These are phyloP conservation scores for Plectosphaerella plurivora DNA, from an alignment of 2,329 filamentous ascomycete genomes.

Conservation along the genomic window DNA sequence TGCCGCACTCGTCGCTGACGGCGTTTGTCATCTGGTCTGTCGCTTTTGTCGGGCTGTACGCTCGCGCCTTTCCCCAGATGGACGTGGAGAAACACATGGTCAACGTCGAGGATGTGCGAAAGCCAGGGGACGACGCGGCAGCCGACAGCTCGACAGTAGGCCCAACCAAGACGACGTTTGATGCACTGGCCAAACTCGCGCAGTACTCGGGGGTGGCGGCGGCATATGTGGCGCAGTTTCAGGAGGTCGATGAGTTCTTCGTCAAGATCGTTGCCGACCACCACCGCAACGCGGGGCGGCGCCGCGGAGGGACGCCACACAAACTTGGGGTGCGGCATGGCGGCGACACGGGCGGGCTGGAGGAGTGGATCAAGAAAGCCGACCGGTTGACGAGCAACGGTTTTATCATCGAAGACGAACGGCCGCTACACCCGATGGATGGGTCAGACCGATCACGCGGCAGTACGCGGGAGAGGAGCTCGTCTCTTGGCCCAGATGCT, in stretches of 20 bases:
- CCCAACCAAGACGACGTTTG: slow-evolving; percentile 2
- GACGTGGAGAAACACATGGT: slow-evolving; percentile 53
- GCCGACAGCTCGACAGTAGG: slow-evolving; percentile 13
- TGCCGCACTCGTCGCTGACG: slow-evolving; percentile 64
- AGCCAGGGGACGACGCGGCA: neutral
- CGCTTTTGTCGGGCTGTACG: slow-evolving; percentile 62
- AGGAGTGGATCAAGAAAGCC: slow-evolving; percentile 44
- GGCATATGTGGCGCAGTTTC: slow-evolving; percentile 6
- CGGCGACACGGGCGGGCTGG: slow-evolving; percentile 44
- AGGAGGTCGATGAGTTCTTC: slow-evolving; percentile 8
- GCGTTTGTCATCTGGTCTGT: slow-evolving; percentile 65
- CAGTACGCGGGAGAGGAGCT: slow-evolving; percentile 24
- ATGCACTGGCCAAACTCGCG: slow-evolving; percentile 2
- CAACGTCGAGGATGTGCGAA: slow-evolving; percentile 23
- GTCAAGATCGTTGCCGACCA: slow-evolving; percentile 4
- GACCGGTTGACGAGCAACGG: slow-evolving; percentile 39
- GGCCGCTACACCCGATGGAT: slow-evolving; percentile 14
- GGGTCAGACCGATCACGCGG: slow-evolving; percentile 19
- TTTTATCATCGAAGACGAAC: slow-evolving; percentile 26
- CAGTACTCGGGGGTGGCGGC: slow-evolving; percentile 6
- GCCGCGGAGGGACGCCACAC: neutral
- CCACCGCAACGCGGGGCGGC: slow-evolving; percentile 3
- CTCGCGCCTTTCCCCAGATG: slow-evolving; percentile 64
- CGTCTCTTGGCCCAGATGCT: slow-evolving; percentile 19
- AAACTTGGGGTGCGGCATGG: slow-evolving; percentile 35